These are phyloP conservation scores for Phaseolus lunatus DNA, from an alignment of 306 rosid genomes.

Conservation along the genomic window DNA sequence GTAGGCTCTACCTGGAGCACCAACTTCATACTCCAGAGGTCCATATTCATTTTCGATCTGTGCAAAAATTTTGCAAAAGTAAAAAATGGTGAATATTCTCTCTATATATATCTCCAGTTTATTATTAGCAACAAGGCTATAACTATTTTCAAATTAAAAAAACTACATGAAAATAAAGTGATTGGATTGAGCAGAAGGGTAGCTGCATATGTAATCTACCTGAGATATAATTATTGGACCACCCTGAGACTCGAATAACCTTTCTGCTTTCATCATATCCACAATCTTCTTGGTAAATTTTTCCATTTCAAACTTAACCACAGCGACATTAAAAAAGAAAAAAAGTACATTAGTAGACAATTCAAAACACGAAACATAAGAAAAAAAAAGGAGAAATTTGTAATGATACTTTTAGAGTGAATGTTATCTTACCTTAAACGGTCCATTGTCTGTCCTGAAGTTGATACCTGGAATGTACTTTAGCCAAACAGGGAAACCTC, in stretches of 20 bases:
- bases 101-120: slow-evolving; percentile 5
- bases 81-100: slow-evolving; percentile 39
- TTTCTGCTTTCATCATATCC: slow-evolving; percentile 96
- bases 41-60: slow-evolving; percentile 99
- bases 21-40: slow-evolving; percentile 87
- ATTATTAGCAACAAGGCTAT: neutral
- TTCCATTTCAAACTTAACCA: slow-evolving; percentile 80
- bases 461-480: slow-evolving; percentile 93
- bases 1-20: slow-evolving; percentile 84
- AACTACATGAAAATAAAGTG: neutral
- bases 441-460: slow-evolving; percentile 91
- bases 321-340: slow-evolving; percentile 31
- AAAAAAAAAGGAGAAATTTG: neutral
- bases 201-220: slow-evolving; percentile 53
- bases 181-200: slow-evolving; percentile 33
- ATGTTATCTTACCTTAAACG: slow-evolving; percentile 76
- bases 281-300: slow-evolving; percentile 85
- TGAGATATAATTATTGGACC: slow-evolving; percentile 98
- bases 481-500: slow-evolving; percentile 99
- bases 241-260: slow-evolving; percentile 79
- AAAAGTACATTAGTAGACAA: slow-evolving; percentile 28
- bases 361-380: neutral
- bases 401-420: slow-evolving; percentile 32
- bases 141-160: neutral
- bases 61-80: slow-evolving; percentile 36